phyloP scores from a whole-genome alignment of 352 stramenopile species.

The Phytopythium helicoides region DNA sequence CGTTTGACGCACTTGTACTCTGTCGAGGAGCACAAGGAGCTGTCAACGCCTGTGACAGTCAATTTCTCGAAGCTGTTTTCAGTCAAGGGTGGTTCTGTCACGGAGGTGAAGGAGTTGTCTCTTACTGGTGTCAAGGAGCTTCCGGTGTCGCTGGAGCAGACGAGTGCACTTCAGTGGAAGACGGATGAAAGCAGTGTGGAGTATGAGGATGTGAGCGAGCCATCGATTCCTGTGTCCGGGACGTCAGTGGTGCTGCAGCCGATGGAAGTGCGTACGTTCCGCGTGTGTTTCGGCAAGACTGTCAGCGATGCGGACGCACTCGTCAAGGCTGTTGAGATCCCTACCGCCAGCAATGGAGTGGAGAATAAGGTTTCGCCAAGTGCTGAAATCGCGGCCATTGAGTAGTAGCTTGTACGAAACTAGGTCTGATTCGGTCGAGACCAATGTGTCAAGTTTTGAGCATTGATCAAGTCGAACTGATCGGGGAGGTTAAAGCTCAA shows the following conservation, averaged over 20 bases:
- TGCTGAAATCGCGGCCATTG: not conserved
- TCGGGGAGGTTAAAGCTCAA: too few relatives aligned
- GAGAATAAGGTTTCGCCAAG: not conserved
- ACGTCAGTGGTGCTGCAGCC: conserved; percentile 74
- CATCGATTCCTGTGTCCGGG: conserved; percentile 43
- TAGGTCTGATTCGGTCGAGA: too few relatives aligned
- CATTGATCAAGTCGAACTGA: too few relatives aligned
- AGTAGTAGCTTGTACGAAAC: not conserved
- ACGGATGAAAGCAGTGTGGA: conserved; percentile 58
- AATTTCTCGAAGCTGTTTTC: conserved; percentile 67
- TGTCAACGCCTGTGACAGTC: conserved; percentile 73
- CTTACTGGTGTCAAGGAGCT: conserved; percentile 75
- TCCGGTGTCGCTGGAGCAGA: conserved; percentile 42
- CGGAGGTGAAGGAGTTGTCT: conserved; percentile 82
- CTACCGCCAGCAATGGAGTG: not conserved
- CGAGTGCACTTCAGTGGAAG: conserved; percentile 28
- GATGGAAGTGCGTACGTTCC: conserved; percentile 94
- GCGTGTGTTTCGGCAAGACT: conserved; percentile 49
- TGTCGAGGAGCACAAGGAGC: conserved; percentile 75
- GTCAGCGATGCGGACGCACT: not conserved
- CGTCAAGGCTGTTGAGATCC: conserved; percentile 3
- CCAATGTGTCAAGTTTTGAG: too few relatives aligned
- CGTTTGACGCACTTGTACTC: conserved; percentile 95
- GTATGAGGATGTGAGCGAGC: conserved; percentile 31
- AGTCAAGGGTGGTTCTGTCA: conserved; percentile 44